Evolutionary conservation across 1,139 yeast species (phyloP), one percentile per base, ranked within the genome.

Genomic region (Suhomyces chickasaworum): DNA sequence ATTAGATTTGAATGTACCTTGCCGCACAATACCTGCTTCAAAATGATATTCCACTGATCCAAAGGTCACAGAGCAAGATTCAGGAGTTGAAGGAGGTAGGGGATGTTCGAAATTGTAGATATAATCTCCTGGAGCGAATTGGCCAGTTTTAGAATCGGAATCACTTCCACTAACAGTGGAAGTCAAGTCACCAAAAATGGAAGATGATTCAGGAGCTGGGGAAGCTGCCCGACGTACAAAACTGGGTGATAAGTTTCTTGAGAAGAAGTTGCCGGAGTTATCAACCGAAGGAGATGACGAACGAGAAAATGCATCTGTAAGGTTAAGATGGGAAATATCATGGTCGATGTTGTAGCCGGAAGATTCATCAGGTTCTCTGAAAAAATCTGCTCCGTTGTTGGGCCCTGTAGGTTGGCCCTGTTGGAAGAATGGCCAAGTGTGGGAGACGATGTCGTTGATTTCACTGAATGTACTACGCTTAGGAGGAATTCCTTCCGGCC

Each of bases 401-500:
- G 59, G 53, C 4, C 51, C 47, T 3, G 63, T 44, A 29, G 57
- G 61, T 58, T 62, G 66, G n/a, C 66, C 65, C 52, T 52, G 46
- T 53, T 80, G 79, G 70, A 83, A 93, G 63, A 93, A 90, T 1
- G 96, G 95, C 99, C 99, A 93, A 4, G 89, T 83, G 61, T 93
- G 98, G 46, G 81, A 78, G 30, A 89, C 77, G 12, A 91, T 64
- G 48, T 81, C 87, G 52, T 78, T 80, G 21, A 77, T 64, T 59
- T 93, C 99, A 23, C 66, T 63, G 51, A 80, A 83, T 20, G 81
- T 85, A 21, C 73, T 72, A 57, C 83, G 82, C 60, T 87, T 89
- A 0, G 98, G 97, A 0, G 99, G 99, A 22, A 91, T 90, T 1
- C 97, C 99, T 59, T 95, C 99, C 2, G 98, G 99, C 98, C 99